Percentiles rank a stretch among this genome's conserved stretches.
phyloP scores from a whole-genome alignment of 805 yeast genomes.

The Yamadazyma sp. region DNA sequence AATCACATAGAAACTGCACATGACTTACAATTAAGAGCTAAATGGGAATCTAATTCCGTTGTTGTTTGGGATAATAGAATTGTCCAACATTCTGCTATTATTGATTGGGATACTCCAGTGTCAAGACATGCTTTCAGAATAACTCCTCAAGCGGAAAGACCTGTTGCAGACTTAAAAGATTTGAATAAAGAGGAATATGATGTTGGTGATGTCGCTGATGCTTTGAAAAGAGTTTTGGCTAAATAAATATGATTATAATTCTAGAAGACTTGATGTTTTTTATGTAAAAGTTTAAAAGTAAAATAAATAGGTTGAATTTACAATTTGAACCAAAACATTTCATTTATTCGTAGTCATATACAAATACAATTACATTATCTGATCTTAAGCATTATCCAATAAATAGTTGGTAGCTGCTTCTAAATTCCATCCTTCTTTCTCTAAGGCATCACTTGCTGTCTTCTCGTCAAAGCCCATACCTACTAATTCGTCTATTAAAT shows the following conservation, averaged over 20 bases:
- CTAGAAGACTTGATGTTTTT: not conserved
- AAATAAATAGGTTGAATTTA: not conserved
- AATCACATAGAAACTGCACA: conserved; percentile 49
- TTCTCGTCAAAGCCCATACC: conserved; percentile 84
- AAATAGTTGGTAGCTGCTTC: conserved; percentile 86
- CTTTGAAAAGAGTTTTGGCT: conserved; percentile 19
- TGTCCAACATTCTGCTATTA: conserved; percentile 66
- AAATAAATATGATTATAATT: not conserved
- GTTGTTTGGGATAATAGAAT: conserved; percentile 80
- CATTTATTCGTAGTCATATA: not conserved
- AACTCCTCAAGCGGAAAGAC: conserved; percentile 64
- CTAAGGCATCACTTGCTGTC: conserved; percentile 66
- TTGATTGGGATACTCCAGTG: conserved; percentile 69
- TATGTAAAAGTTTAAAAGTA: not conserved
- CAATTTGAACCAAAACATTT: not conserved
- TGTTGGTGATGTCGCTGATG: conserved; percentile 28
- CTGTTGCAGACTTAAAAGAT: conserved; percentile 43
- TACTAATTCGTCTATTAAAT: conserved; percentile 72
- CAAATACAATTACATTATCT: not conserved
- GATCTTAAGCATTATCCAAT: conserved; percentile 59
- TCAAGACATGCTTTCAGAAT: conserved; percentile 67
- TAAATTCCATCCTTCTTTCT: conserved; percentile 67
- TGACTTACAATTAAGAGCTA: conserved; percentile 67
- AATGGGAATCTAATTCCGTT: conserved; percentile 67
- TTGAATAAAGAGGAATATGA: conserved; percentile 35